These are phyloP conservation scores for Penicillium sp. DNA, from an alignment of 2,329 filamentous ascomycete genomes.

Conservation along the genomic window DNA sequence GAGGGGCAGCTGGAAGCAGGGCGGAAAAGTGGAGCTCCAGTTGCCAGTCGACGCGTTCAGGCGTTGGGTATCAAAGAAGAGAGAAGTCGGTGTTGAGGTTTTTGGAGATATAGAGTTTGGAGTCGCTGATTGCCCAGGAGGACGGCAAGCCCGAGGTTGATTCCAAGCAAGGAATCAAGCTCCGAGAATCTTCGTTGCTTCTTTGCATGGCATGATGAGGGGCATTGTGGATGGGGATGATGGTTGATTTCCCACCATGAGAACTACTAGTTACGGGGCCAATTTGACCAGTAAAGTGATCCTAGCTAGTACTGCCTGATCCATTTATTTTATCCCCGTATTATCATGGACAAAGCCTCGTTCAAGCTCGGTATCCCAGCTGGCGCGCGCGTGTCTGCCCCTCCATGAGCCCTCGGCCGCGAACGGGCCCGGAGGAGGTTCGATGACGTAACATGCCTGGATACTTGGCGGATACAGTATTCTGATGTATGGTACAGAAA, in stretches of 20 bases:
- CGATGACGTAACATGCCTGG: neutral
- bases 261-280: neutral
- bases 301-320: neutral
- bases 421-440: neutral
- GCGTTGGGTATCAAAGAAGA: neutral
- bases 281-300: neutral
- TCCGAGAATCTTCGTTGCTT: slow-evolving; percentile 3
- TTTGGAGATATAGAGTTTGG: neutral
- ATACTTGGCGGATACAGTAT: neutral
- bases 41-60: neutral
- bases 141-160: neutral
- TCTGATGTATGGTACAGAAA: neutral
- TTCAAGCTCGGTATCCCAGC: neutral
- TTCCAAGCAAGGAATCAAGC: slow-evolving; percentile 1
- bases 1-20: neutral
- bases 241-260: neutral
- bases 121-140: neutral
- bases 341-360: neutral
- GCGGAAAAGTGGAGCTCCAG: neutral
- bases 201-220: neutral
- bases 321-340: neutral
- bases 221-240: neutral
- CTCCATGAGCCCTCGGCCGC: neutral
- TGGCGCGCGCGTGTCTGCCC: neutral
- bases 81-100: neutral